Evolutionary conservation across 495 filamentous ascomycete species (phyloP), one percentile per base, ranked within the genome.

Genomic region (Penicillium paxilli): DNA sequence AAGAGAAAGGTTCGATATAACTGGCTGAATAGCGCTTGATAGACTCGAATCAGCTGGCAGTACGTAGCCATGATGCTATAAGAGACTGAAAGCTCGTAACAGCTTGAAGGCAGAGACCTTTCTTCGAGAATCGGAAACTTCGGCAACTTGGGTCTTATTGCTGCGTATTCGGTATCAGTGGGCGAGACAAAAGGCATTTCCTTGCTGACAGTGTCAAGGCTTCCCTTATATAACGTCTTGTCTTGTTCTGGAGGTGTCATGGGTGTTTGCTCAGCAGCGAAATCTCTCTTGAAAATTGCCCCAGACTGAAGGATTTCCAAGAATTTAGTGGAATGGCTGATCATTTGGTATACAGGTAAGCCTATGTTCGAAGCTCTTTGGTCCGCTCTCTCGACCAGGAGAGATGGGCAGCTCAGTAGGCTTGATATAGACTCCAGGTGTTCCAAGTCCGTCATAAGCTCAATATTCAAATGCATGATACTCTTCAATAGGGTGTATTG

Each of bases 1-100:
- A 58, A 53, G 16, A 67, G 45, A 37, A 67, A 53, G 0, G 56
- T 19, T 22, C 59, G 64, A 28, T 64, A 65, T 4, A 67, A 35
- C 2, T 56, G 55, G 5, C 28, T 55, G 19, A 64, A 67, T 9
- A 62, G 33, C 5, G 51, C 48, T 19, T 51, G 58, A 44, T 67
- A 62, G 1, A 64, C 17, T 5, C 47, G 52, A 6, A 52, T 19
- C 1, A 67, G 53, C 40, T 59, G 52, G 38, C 44, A 51, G 47
- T 67, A 58, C 12, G 53, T 40, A n/a, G 59, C 45, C 2, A 67
- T 16, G 0, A 64, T 54, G 1, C 47, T 54, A 2, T 64, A 44
- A 25, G 51, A 52, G 0, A 49, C 44, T 9, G 55, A 42, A 14
- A 62, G 35, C 9, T 37, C n/a, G n/a, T 41, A 11, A 32, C n/a